These are phyloP conservation scores for Aspergillus avenaceus DNA, from an alignment of 495 filamentous ascomycete species.

Conservation along the genomic window DNA sequence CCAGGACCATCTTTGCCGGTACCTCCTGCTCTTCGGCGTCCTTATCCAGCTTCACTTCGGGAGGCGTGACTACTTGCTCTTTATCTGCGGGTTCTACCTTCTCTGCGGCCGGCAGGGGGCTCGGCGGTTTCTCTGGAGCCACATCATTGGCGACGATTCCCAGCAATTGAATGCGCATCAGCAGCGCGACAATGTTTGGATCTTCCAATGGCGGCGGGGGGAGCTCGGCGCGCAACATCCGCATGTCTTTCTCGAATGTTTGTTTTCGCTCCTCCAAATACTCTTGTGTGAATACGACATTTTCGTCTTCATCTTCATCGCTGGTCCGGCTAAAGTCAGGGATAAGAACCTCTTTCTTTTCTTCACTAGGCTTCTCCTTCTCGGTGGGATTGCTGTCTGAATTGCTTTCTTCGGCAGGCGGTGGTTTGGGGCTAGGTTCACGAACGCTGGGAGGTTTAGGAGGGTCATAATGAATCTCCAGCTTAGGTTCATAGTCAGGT, in stretches of 20 bases:
- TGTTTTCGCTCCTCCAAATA: conserved; percentile 47
- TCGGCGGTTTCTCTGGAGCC: conserved; percentile 17
- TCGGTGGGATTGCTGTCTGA: too few species aligned
- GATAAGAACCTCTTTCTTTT: conserved; percentile 13
- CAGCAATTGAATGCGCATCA: conserved; percentile 44
- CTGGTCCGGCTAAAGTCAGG: conserved; percentile 32
- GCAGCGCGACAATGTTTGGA: conserved; percentile 37
- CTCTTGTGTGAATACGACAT: conserved; percentile 44
- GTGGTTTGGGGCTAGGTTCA: neutral
- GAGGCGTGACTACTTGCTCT: neutral
- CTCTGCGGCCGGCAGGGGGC: conserved; percentile 20
- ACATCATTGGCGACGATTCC: conserved; percentile 33
- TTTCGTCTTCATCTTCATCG: conserved; percentile 46
- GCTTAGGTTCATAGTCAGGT: too few species aligned
- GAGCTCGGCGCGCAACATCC: conserved; percentile 39
- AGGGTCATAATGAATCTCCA: too few species aligned
- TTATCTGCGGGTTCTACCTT: conserved; percentile 6
- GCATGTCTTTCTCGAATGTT: conserved; percentile 45
- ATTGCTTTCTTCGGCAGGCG: neutral
- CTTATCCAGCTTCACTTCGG: conserved; percentile 8
- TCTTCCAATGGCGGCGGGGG: conserved; percentile 44
- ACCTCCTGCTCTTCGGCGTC: conserved; percentile 40
- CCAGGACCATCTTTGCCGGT: conserved; percentile 12
- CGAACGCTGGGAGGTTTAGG: neutral
- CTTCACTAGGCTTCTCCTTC: conserved; percentile 1